Base-by-base conservation (phyloP, 2,329 filamentous ascomycete genomes). In the Aspergillus fischeri region DNA sequence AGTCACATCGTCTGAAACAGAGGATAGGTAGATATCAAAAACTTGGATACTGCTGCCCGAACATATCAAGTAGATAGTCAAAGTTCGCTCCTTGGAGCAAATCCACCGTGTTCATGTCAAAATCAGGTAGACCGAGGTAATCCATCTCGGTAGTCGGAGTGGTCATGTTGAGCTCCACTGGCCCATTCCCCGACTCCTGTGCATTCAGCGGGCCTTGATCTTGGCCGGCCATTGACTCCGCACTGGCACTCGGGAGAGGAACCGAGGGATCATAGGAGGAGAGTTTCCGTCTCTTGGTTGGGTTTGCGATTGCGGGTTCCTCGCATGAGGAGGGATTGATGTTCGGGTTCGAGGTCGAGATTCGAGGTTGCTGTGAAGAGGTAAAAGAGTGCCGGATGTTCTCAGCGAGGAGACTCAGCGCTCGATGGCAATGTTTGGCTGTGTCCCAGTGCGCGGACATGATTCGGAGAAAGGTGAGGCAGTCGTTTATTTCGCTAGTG, bases 371-470 rank as follows among this genome's bases (percentile, higher is more conserved):
- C n/a, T 55, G 24, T 5, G 20, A 35, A n/a, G 48, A 42, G 25
- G 28, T 38, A 48, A 14, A 55, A 9, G 54, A 45, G 32, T 65
- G 60, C 38, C 65, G 65, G 24, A 76, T 72, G 52, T 73, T 74
- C 1, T 61, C 57, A 2, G 71, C 65, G 20, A 77, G 55, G 2
- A 74, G 56, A 4, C 66, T 66, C 20, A 77, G 60, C 1, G 73
- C 72, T 7, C 67, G 70, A 42, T 74, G 70, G 53, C 74, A 76
- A 42, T 75, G 73, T 51, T 68, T 71, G 7, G 74, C 74, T 0
- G 73, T 74, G 54, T 75, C 74, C 74, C 74, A 77, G 57, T 73
- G 69, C 14, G 52, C 44, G 54, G 71, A 73, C 73, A 76, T 76
- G 20, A 61, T 61, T 7, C 64, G 63, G 9, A 77, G 60, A 14